Evolutionary conservation across 2,329 filamentous ascomycete genomes (phyloP).

Genomic region (Beauveria varroae): DNA sequence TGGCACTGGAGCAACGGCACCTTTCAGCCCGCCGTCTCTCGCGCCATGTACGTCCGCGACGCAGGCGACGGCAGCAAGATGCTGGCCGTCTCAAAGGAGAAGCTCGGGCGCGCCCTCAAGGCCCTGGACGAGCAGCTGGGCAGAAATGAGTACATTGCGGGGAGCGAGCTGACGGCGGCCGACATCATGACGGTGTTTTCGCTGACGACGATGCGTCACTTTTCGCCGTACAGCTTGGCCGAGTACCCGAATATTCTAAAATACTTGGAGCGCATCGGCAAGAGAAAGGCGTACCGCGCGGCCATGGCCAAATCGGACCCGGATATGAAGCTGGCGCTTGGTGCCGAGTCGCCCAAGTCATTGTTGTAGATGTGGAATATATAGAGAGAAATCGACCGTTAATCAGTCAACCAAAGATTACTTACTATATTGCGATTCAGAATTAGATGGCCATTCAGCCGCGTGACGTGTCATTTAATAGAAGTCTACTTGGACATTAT

Average conservation of each 20-base stretch:
- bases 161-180: slow-evolving; percentile 54
- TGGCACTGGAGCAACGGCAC: slow-evolving; percentile 49
- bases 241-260: slow-evolving; percentile 34
- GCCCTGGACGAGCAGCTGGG: slow-evolving; percentile 42
- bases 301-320: slow-evolving; percentile 44
- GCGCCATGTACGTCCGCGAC: slow-evolving; percentile 27
- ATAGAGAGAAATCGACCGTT: neutral
- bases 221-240: slow-evolving; percentile 34
- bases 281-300: slow-evolving; percentile 37
- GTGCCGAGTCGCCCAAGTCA: slow-evolving; percentile 16
- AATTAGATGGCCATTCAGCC: neutral
- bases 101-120: slow-evolving; percentile 21
- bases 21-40: slow-evolving; percentile 31
- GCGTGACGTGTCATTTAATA: slow-evolving; percentile 2
- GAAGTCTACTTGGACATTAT: slow-evolving; percentile 4
- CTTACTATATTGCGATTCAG: neutral
- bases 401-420: too few relatives aligned
- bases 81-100: slow-evolving; percentile 23
- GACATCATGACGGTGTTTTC: slow-evolving; percentile 57
- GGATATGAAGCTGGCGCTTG: slow-evolving; percentile 28
- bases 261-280: slow-evolving; percentile 37
- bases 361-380: neutral
- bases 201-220: slow-evolving; percentile 54
- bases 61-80: slow-evolving; percentile 18
- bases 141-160: slow-evolving; percentile 47